phyloP scores from a whole-genome alignment of 148 eudicot species.

The Polygonum aviculare region DNA sequence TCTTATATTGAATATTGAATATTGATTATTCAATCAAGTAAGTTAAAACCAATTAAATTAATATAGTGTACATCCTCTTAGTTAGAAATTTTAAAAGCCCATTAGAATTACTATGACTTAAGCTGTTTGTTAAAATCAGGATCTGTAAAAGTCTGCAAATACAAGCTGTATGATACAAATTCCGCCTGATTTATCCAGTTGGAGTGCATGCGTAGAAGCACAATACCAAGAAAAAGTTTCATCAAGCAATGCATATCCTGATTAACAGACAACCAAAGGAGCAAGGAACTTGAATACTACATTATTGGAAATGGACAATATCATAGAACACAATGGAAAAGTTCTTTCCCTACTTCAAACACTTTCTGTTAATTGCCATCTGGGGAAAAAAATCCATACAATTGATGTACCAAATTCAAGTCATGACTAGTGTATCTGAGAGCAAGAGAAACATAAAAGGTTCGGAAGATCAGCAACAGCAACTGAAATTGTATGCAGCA shows the following conservation, averaged over 20 bases:
- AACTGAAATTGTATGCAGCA: background rate
- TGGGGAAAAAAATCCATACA: background rate
- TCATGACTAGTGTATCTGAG: background rate
- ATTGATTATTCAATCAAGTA: too few relatives aligned
- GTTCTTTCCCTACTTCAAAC: background rate
- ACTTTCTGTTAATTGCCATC: background rate
- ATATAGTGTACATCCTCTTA: too few relatives aligned
- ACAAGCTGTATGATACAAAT: too few relatives aligned
- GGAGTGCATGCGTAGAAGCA: too few relatives aligned
- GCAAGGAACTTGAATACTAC: background rate
- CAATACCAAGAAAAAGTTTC: too few relatives aligned
- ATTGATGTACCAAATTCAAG: background rate
- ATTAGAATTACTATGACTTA: too few relatives aligned
- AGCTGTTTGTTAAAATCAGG: too few relatives aligned
- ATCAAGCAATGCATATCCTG: background rate
- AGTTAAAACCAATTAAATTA: too few relatives aligned
- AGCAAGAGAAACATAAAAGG: background rate
- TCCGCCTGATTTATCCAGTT: too few relatives aligned
- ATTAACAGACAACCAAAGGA: background rate
- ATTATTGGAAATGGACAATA: background rate
- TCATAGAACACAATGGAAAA: background rate
- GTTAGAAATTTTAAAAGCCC: too few relatives aligned
- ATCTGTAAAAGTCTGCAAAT: too few relatives aligned
- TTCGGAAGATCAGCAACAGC: background rate
- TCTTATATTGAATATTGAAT: too few relatives aligned